Percentiles rank a stretch among this genome's conserved stretches.
phyloP scores from a whole-genome alignment of 2,329 filamentous ascomycete genomes.

The Oidium heveae region DNA sequence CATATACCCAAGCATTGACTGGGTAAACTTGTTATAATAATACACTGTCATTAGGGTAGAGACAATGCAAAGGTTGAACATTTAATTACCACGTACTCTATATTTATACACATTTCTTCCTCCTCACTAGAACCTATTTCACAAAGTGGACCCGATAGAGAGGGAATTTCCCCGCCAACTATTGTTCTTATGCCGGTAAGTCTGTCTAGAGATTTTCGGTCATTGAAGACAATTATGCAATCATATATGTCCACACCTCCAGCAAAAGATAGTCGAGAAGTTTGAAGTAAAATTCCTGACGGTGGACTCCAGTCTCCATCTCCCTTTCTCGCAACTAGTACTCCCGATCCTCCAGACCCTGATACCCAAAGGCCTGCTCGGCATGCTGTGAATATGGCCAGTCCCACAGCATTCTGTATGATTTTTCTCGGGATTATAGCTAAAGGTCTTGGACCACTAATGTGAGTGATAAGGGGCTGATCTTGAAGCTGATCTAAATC shows the following conservation, averaged over 20 bases:
- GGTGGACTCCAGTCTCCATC: conserved; percentile 83
- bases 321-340: conserved; percentile 59
- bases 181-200: conserved; percentile 61
- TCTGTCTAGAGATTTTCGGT: conserved; percentile 54
- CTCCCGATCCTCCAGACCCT: conserved; percentile 70
- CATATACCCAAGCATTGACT: too few relatives aligned
- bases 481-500: too few relatives aligned
- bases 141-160: conserved; percentile 55
- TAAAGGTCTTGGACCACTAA: conserved; percentile 29
- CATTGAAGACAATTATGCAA: conserved; percentile 82
- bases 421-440: conserved; percentile 75
- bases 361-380: conserved; percentile 78
- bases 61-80: neutral
- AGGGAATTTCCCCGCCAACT: conserved; percentile 56
- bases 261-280: conserved; percentile 67
- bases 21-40: too few relatives aligned
- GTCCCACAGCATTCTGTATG: conserved; percentile 66
- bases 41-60: too few relatives aligned
- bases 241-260: conserved; percentile 90
- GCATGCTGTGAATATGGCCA: conserved; percentile 92
- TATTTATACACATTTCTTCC: conserved; percentile 23
- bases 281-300: conserved; percentile 75
- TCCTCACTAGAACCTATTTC: conserved; percentile 14
- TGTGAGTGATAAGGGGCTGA: conserved; percentile 6
- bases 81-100: conserved; percentile 20